phyloP scores from a whole-genome alignment of 169 alveolate species.

The Babesia divergens region DNA sequence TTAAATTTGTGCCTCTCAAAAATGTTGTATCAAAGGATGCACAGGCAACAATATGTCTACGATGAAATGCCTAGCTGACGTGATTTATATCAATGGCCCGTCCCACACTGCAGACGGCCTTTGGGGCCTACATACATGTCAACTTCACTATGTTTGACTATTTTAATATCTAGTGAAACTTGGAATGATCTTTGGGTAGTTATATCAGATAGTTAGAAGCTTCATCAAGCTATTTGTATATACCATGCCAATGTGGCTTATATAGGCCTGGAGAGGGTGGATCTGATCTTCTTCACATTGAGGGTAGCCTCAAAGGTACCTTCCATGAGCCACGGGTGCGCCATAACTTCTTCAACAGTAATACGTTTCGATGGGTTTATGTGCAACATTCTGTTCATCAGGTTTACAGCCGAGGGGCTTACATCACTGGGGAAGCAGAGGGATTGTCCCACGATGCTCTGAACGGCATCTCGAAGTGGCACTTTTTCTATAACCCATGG shows the following conservation, averaged over 20 bases:
- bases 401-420: slow-evolving; percentile 28
- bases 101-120: too few species aligned
- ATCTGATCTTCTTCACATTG: slow-evolving; percentile 2
- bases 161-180: too few species aligned
- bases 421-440: slow-evolving; percentile 52
- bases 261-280: slow-evolving; percentile 9
- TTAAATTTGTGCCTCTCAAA: slow-evolving; percentile 20
- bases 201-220: too few species aligned
- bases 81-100: too few species aligned
- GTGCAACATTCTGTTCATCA: slow-evolving; percentile 63
- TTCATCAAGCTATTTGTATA: too few species aligned
- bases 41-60: neutral
- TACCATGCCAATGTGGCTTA: too few species aligned
- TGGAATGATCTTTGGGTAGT: too few species aligned
- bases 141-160: too few species aligned
- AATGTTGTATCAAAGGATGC: slow-evolving; percentile 14
- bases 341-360: slow-evolving; percentile 59
- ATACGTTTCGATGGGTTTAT: slow-evolving; percentile 63
- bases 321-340: slow-evolving; percentile 70
- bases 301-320: neutral
- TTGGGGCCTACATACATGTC: too few species aligned
- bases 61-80: too few species aligned
- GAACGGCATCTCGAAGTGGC: slow-evolving; percentile 61
- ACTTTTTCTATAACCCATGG: slow-evolving; percentile 91
- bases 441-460: slow-evolving; percentile 52